Percentiles rank a stretch among this genome's conserved stretches.
These are phyloP conservation scores for Candida ascalaphidarum DNA, from an alignment of 805 yeast genomes.

Conservation along the genomic window DNA sequence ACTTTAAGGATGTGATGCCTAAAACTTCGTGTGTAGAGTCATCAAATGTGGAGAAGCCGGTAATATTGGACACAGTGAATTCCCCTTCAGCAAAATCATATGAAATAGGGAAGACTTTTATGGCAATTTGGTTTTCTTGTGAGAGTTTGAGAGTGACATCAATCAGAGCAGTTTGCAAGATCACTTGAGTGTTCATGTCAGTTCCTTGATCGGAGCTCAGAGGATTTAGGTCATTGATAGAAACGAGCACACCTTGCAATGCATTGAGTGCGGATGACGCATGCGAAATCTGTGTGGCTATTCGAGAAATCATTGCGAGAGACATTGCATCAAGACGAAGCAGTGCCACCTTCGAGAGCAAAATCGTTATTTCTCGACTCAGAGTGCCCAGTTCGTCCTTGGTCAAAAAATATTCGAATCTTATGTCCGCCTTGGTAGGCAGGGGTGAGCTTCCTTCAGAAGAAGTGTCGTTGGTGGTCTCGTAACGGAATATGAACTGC, in stretches of 20 bases:
- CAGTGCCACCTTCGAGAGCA: constrained; percentile 35
- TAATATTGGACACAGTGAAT: constrained; percentile 24
- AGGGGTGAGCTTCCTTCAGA: constrained; percentile 1
- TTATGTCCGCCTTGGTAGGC: constrained; percentile 35
- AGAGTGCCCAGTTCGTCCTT: constrained; percentile 4
- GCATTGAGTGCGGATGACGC: too few species aligned
- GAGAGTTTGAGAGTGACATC: constrained; percentile 14
- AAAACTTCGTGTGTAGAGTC: constrained; percentile 5
- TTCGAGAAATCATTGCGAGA: too few species aligned
- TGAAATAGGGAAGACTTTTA: constrained; percentile 35
- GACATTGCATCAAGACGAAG: constrained; percentile 14
- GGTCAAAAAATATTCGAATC: constrained; percentile 39
- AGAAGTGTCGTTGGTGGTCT: neutral
- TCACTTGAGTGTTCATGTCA: constrained; percentile 11
- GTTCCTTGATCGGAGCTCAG: too few species aligned
- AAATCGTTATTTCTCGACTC: constrained; percentile 25
- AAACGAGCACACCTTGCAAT: constrained; percentile 10
- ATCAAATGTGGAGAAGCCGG: constrained; percentile 11
- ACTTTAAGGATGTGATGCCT: constrained; percentile 15
- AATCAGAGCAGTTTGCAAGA: constrained; percentile 33
- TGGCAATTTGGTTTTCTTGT: constrained; percentile 8
- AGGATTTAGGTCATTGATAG: too few species aligned
- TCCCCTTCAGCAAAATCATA: constrained; percentile 25
- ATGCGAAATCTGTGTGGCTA: too few species aligned
- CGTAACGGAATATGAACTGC: too few species aligned